A percentile compares a stretch with the other conserved stretches of the same genome.
These are phyloP conservation scores for thale cress (Arabidopsis thaliana) DNA, from an alignment of 345 rosid species.

Conservation along the genomic window DNA sequence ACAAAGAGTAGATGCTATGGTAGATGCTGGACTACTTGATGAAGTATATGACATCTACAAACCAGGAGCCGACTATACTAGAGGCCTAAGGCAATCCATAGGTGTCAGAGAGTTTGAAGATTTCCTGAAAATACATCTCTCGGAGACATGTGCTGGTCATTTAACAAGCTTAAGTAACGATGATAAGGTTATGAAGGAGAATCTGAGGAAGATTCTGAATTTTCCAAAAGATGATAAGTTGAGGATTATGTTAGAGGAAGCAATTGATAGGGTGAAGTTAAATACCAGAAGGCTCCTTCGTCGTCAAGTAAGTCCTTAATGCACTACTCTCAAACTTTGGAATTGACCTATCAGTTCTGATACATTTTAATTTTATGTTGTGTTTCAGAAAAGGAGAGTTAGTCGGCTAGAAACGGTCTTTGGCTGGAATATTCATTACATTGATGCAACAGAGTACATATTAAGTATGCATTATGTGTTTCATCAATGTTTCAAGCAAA, in stretches of 20 bases:
- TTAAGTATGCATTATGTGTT: slow-evolving; percentile 51
- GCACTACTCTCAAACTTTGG: background rate
- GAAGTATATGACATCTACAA: slow-evolving; percentile 82
- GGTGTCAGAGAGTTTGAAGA: slow-evolving; percentile 88
- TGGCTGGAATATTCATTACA: slow-evolving; percentile 79
- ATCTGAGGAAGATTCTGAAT: slow-evolving; percentile 49
- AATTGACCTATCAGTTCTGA: slow-evolving; percentile 1
- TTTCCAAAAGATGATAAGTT: slow-evolving; percentile 49
- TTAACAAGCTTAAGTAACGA: slow-evolving; percentile 10
- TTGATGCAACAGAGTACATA: slow-evolving; percentile 76
- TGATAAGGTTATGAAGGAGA: slow-evolving; percentile 51
- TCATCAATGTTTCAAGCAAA: background rate
- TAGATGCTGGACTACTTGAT: slow-evolving; percentile 72
- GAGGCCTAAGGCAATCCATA: slow-evolving; percentile 87
- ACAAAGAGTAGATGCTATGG: slow-evolving; percentile 85
- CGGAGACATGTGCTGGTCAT: background rate
- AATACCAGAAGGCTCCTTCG: slow-evolving; percentile 90
- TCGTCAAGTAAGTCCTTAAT: slow-evolving; percentile 71
- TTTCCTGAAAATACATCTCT: slow-evolving; percentile 53
- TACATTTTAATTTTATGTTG: background rate
- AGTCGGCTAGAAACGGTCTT: slow-evolving; percentile 63
- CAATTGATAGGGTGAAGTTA: slow-evolving; percentile 71
- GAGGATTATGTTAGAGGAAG: slow-evolving; percentile 61
- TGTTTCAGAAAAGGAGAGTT: slow-evolving; percentile 77
- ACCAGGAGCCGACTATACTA: slow-evolving; percentile 68